phyloP scores from a whole-genome alignment of 1,139 yeast genomes.

The Hemisphaericaspora xylanilytica region DNA sequence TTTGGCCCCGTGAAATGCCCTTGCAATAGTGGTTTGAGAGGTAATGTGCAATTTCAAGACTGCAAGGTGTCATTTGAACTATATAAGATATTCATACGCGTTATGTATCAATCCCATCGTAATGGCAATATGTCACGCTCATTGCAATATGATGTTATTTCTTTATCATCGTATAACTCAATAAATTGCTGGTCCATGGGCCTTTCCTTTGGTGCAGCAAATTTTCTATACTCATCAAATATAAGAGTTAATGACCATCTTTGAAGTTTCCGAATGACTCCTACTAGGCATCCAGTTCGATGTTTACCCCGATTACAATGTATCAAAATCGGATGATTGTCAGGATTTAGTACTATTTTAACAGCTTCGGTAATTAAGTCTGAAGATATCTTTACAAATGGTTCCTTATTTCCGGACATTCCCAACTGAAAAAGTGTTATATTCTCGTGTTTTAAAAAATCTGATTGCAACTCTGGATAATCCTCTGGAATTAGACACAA shows the following conservation, averaged over 20 bases:
- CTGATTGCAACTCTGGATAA: constrained; percentile 73
- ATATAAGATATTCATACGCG: background rate
- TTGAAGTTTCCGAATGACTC: constrained; percentile 83
- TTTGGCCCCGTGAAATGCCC: constrained; percentile 32
- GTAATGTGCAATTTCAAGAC: background rate
- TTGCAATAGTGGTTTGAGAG: background rate
- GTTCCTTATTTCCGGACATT: constrained; percentile 94
- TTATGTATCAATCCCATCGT: constrained; percentile 46
- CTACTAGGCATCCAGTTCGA: constrained; percentile 93
- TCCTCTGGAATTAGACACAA: constrained; percentile 88
- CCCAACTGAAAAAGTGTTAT: constrained; percentile 84
- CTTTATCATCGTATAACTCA: constrained; percentile 74
- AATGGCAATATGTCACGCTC: constrained; percentile 62
- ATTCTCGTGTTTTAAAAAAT: constrained; percentile 57
- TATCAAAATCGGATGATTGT: constrained; percentile 83
- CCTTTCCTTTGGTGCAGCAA: constrained; percentile 92
- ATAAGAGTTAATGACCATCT: constrained; percentile 92
- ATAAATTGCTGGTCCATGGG: constrained; percentile 95
- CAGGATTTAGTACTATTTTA: constrained; percentile 76
- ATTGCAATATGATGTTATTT: constrained; percentile 52
- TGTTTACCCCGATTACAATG: constrained; percentile 98
- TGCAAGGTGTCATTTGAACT: background rate
- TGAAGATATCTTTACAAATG: constrained; percentile 82
- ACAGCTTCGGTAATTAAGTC: constrained; percentile 77
- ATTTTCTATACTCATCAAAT: constrained; percentile 89